Conservation (phyloP, 805 yeast genomes). For the Kazachstania viticola region DNA sequence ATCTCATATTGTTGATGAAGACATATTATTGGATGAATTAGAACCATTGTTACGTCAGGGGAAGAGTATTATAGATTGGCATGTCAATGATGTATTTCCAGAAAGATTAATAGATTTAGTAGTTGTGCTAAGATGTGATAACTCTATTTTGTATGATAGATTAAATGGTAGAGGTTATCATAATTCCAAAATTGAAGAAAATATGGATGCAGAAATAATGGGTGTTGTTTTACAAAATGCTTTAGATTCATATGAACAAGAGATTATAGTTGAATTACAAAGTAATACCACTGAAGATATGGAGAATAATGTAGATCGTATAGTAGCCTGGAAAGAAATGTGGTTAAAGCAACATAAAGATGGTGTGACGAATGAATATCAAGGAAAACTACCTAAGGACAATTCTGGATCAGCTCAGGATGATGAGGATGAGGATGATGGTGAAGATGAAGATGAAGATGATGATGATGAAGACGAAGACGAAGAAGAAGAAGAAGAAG, state of each 20-base stretch:
- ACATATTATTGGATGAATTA: conserved; percentile 66
- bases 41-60: conserved; percentile 75
- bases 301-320: conserved; percentile 72
- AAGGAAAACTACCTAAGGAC: conserved; percentile 4
- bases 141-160: conserved; percentile 61
- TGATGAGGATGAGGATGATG: conserved; percentile 1
- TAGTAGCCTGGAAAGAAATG: conserved; percentile 58
- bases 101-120: conserved; percentile 88
- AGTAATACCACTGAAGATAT: conserved; percentile 67
- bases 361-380: conserved; percentile 45
- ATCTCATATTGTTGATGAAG: conserved; percentile 86
- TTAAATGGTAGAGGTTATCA: conserved; percentile 66
- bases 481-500: conserved; percentile 1
- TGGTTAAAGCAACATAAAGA: conserved; percentile 63
- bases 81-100: conserved; percentile 90
- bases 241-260: conserved; percentile 63
- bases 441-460: conserved; percentile 1
- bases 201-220: conserved; percentile 95
- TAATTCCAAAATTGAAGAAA: conserved; percentile 75
- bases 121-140: conserved; percentile 74
- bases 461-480: conserved; percentile 3
- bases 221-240: conserved; percentile 84
- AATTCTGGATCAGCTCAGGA: conserved; percentile 1
- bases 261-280: conserved; percentile 68
- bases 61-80: conserved; percentile 94